These are phyloP conservation scores for Annona cherimola DNA, from an alignment of 164 flowering plant species.

Conservation along the genomic window DNA sequence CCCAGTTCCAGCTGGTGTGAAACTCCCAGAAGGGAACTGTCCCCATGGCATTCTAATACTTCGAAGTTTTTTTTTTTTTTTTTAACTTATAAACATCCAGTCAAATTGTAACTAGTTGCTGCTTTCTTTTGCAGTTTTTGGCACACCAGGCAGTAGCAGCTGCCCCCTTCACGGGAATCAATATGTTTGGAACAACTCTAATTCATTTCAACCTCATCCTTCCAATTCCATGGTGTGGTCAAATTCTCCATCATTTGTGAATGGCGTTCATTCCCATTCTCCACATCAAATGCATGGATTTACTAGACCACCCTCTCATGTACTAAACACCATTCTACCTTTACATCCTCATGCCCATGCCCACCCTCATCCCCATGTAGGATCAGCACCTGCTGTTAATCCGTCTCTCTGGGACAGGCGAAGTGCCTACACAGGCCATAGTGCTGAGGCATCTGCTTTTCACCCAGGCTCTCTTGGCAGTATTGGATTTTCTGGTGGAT, in stretches of 20 bases:
- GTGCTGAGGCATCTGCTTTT: conserved; percentile 57
- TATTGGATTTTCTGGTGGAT: conserved; percentile 45
- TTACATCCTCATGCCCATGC: conserved; percentile 20
- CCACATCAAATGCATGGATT: conserved; percentile 37
- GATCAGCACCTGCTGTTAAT: conserved; percentile 80
- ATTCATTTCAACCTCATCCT: conserved; percentile 45
- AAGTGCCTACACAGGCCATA: conserved; percentile 52
- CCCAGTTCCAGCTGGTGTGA: too few species aligned
- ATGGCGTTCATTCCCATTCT: conserved; percentile 43
- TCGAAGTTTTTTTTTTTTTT: neutral
- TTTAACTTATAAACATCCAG: too few species aligned
- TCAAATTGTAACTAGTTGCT: neutral
- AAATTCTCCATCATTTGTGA: conserved; percentile 59
- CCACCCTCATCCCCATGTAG: conserved; percentile 25
- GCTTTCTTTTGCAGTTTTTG: conserved; percentile 38
- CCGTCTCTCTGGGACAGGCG: conserved; percentile 78
- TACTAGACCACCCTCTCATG: conserved; percentile 41
- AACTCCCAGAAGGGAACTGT: too few species aligned
- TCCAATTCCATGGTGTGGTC: conserved; percentile 62
- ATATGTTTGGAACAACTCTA: conserved; percentile 46
- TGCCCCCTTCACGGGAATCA: conserved; percentile 51
- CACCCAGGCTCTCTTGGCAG: conserved; percentile 77
- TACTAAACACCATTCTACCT: conserved; percentile 49
- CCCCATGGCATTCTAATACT: neutral
- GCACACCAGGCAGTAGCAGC: conserved; percentile 57